Conservation (phyloP, 2,329 filamentous ascomycete species). For the Colletotrichum lentis region DNA sequence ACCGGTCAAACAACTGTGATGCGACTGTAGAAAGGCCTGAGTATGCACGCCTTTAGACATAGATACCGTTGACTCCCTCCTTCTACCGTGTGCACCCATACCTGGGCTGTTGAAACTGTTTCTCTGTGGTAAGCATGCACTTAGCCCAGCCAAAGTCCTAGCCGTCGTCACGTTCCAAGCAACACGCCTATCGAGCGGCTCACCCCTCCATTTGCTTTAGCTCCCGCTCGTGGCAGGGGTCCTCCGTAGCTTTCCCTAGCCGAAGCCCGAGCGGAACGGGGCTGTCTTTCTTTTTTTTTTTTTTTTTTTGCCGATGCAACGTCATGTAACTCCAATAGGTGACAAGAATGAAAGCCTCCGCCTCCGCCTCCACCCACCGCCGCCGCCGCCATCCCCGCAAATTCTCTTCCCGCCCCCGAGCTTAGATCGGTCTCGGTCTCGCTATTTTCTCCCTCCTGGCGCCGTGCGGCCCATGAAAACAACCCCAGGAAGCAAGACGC, state of each 20-base stretch:
- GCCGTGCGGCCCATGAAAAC: too few relatives aligned
- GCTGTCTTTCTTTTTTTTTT: not conserved
- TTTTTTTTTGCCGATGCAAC: conserved; percentile 19
- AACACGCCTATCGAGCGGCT: not conserved
- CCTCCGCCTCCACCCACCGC: not conserved
- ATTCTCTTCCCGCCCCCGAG: too few relatives aligned
- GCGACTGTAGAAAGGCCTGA: too few relatives aligned
- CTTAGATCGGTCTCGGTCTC: too few relatives aligned
- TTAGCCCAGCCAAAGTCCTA: not conserved
- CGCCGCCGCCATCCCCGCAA: not conserved
- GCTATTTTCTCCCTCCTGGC: too few relatives aligned
- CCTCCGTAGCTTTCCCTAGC: not conserved
- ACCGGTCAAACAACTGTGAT: too few relatives aligned
- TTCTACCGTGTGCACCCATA: not conserved
- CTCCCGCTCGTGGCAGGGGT: conserved; percentile 14
- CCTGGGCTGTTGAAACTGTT: not conserved
- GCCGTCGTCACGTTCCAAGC: not conserved
- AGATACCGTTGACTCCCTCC: not conserved
- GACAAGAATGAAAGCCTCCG: not conserved
- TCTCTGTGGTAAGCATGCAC: not conserved
- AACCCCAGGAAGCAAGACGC: too few relatives aligned
- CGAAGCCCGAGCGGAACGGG: conserved; percentile 2
- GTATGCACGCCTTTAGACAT: too few relatives aligned
- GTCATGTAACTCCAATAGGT: conserved; percentile 18
- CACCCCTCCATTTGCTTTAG: not conserved